Conservation (phyloP, 192 early-diverging fungal genomes). For the Entomortierella parvispora region DNA sequence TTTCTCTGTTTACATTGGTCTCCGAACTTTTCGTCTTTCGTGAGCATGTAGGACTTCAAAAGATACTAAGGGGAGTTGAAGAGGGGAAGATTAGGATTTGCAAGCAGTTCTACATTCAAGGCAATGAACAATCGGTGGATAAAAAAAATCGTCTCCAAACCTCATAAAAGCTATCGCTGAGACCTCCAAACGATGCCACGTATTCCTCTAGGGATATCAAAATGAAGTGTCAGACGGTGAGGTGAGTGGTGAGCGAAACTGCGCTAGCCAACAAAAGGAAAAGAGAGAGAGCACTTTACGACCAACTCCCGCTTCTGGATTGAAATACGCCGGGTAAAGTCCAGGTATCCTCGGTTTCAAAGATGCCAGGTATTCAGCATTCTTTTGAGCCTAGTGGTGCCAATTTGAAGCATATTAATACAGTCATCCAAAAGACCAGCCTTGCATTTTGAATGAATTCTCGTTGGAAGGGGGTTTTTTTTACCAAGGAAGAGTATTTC, state of each 20-base stretch:
- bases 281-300: neutral
- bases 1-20: slow-evolving; percentile 37
- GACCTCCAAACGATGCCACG: slow-evolving; percentile 30
- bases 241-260: too few species aligned
- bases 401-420: too few species aligned
- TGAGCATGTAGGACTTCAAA: slow-evolving; percentile 26
- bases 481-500: slow-evolving; percentile 66
- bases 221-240: neutral
- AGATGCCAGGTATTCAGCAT: slow-evolving; percentile 20
- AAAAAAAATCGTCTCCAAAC: neutral
- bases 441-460: neutral
- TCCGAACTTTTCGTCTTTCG: slow-evolving; percentile 17
- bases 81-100: too few species aligned
- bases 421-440: too few species aligned
- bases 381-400: slow-evolving; percentile 28
- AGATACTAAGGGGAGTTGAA: slow-evolving; percentile 17
- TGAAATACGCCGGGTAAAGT: slow-evolving; percentile 34
- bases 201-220: slow-evolving; percentile 12
- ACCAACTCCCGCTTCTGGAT: slow-evolving; percentile 2
- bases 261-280: neutral
- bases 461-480: slow-evolving; percentile 11
- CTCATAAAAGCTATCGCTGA: slow-evolving; percentile 41
- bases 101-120: too few species aligned
- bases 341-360: slow-evolving; percentile 20
- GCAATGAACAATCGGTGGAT: too few species aligned